Evolutionary conservation across 192 early-diverging fungal species (phyloP).

Genomic region (Coemansia sp.): DNA sequence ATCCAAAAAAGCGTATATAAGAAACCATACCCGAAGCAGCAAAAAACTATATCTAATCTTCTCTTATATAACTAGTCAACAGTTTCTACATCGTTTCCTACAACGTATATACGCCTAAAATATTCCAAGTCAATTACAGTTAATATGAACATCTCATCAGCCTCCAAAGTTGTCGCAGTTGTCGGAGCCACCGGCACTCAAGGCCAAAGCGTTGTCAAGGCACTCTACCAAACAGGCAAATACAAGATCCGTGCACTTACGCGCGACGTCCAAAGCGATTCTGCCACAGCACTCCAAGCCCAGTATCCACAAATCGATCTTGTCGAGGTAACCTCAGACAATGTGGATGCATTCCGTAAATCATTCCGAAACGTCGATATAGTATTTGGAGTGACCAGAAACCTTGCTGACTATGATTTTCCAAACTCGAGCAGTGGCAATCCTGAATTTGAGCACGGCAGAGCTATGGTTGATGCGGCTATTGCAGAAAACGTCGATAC

Average conservation of each 20-base stretch:
- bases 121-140: neutral
- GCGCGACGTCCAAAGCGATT: neutral
- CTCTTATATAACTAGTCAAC: too few relatives aligned
- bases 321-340: neutral
- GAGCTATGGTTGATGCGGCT: slow-evolving; percentile 32
- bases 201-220: slow-evolving; percentile 1
- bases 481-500: slow-evolving; percentile 24
- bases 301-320: neutral
- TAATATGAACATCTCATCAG: neutral
- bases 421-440: neutral
- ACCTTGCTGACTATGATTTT: neutral
- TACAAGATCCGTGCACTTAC: neutral
- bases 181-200: neutral
- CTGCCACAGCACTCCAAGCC: neutral
- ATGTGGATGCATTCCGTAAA: neutral
- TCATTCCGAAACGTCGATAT: neutral
- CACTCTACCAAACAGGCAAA: neutral
- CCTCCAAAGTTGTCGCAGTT: neutral
- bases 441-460: slow-evolving; percentile 32
- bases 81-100: too few relatives aligned
- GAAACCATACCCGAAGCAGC: too few relatives aligned
- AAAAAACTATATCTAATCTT: too few relatives aligned
- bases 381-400: neutral
- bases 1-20: too few relatives aligned
- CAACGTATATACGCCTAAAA: neutral